A percentile compares a stretch with the other conserved stretches of the same genome.
These are phyloP conservation scores for Aspergillus homomorphus DNA, from an alignment of 495 filamentous ascomycete genomes.

Conservation along the genomic window DNA sequence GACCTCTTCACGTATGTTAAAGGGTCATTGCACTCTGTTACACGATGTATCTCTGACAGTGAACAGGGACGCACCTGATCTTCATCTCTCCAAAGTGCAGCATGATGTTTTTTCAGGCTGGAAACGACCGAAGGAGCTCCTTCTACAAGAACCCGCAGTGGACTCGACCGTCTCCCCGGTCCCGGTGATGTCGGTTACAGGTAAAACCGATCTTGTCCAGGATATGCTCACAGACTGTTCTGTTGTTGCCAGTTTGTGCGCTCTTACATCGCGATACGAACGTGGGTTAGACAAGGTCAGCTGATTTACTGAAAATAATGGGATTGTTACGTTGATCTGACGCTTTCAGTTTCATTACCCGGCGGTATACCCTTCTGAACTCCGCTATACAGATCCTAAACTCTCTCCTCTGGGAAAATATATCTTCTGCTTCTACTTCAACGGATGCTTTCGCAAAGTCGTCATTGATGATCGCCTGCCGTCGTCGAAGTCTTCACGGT, in stretches of 20 bases:
- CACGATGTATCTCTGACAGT: slow-evolving; percentile 23
- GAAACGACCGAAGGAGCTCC: slow-evolving; percentile 67
- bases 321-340: slow-evolving; percentile 16
- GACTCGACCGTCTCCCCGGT: slow-evolving; percentile 6
- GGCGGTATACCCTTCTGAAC: slow-evolving; percentile 71
- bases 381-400: slow-evolving; percentile 47
- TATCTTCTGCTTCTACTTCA: slow-evolving; percentile 88
- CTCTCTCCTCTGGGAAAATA: slow-evolving; percentile 82
- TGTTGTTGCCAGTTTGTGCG: slow-evolving; percentile 92
- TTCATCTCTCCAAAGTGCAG: slow-evolving; percentile 70
- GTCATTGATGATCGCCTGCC: slow-evolving; percentile 91
- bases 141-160: slow-evolving; percentile 16
- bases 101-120: slow-evolving; percentile 71
- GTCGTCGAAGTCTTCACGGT: slow-evolving; percentile 64
- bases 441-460: slow-evolving; percentile 85
- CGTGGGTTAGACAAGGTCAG: slow-evolving; percentile 58
- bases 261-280: slow-evolving; percentile 63
- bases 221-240: slow-evolving; percentile 94
- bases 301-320: neutral
- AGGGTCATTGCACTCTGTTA: neutral
- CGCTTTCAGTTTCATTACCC: slow-evolving; percentile 59
- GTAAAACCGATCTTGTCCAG: slow-evolving; percentile 78
- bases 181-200: slow-evolving; percentile 52
- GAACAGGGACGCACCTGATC: slow-evolving; percentile 62
- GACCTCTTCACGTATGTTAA: slow-evolving; percentile 53